Conservation (phyloP, 305 asterid species). For the Fraxinus sp. region DNA sequence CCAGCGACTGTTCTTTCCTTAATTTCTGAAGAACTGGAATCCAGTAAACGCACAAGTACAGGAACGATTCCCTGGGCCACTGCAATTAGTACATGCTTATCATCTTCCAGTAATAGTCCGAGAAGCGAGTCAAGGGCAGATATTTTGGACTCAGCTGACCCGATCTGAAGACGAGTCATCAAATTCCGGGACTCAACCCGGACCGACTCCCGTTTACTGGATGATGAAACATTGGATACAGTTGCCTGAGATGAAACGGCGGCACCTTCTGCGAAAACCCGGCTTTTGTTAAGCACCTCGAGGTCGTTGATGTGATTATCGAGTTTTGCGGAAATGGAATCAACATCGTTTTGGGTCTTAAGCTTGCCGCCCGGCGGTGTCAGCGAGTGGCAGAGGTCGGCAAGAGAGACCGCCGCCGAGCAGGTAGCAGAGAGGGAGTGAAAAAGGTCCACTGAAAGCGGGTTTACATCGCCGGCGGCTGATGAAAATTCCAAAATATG, state of each 20-base stretch:
- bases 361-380: conserved; percentile 59
- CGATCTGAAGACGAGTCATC: conserved; percentile 83
- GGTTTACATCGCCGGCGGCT: conserved; percentile 25
- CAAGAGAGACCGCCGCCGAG: conserved; percentile 45
- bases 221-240: conserved; percentile 11
- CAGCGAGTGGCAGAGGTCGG: conserved; percentile 47
- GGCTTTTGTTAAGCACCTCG: conserved; percentile 52
- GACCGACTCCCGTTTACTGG: conserved; percentile 44
- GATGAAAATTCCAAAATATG: conserved; percentile 47
- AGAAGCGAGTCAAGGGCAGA: conserved; percentile 62
- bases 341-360: conserved; percentile 73
- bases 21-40: conserved; percentile 63
- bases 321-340: conserved; percentile 55
- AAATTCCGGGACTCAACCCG: conserved; percentile 65
- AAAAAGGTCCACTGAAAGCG: conserved; percentile 61
- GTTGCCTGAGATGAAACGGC: conserved; percentile 19
- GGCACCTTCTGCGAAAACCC: conserved; percentile 32
- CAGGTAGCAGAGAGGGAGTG: conserved; percentile 50
- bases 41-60: conserved; percentile 64
- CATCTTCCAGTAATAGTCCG: conserved; percentile 69
- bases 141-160: conserved; percentile 73
- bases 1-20: conserved; percentile 71
- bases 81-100: conserved; percentile 62
- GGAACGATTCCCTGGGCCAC: conserved; percentile 83
- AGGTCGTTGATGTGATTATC: conserved; percentile 69